Conservation (phyloP, 1,284 basidiomycete species). For the Retiboletus fuscus region DNA sequence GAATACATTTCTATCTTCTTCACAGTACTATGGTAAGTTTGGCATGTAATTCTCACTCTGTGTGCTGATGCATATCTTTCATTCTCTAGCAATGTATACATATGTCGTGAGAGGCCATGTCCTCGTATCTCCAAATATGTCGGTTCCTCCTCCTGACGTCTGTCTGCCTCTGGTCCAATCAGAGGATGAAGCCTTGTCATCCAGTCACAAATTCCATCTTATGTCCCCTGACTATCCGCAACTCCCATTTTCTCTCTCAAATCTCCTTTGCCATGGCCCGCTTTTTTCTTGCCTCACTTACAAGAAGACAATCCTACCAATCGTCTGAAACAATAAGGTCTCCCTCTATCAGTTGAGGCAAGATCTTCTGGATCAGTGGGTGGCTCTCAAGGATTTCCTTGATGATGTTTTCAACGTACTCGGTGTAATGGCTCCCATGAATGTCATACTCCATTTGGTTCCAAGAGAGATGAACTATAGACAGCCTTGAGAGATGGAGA, state of each 20-base stretch:
- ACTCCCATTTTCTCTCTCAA: constrained; percentile 2
- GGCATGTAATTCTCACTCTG: no score
- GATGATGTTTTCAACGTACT: constrained; percentile 2
- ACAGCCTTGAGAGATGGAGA: not conserved
- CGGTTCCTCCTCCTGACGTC: not conserved
- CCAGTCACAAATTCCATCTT: not conserved
- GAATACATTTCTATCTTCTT: no score
- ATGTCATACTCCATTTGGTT: constrained; percentile 10
- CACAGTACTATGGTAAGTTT: no score
- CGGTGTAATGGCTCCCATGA: constrained; percentile 1
- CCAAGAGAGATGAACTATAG: constrained; percentile 3
- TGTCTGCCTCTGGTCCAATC: not conserved
- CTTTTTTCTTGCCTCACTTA: constrained; percentile 22
- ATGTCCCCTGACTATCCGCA: not conserved
- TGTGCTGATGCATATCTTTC: no score
- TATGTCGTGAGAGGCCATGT: constrained; percentile 4
- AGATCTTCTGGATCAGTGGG: constrained; percentile 9
- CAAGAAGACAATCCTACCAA: not conserved
- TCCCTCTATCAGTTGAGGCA: constrained; percentile 5
- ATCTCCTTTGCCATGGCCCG: not conserved
- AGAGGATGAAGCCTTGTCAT: not conserved
- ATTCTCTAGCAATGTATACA: constrained; percentile 2
- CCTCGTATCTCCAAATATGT: constrained; percentile 12
- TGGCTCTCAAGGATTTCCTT: constrained; percentile 8
- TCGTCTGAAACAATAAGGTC: not conserved